Base-by-base conservation (phyloP, 1,139 yeast genomes). In the Suhomyces taliae region DNA sequence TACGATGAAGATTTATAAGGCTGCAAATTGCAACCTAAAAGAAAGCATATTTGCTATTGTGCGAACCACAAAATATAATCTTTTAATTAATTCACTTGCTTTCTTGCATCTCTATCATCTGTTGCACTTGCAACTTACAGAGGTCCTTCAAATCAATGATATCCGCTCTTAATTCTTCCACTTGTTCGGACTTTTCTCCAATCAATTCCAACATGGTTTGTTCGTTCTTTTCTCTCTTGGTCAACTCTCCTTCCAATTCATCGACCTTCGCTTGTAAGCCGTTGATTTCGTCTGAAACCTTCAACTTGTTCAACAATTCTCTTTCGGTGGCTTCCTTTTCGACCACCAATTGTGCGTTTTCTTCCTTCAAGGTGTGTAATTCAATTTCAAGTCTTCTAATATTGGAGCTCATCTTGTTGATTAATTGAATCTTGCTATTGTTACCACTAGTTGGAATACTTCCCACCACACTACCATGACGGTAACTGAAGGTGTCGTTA, bases 181-280 rank as follows among this genome's bases (percentile, higher is more conserved):
- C 93, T 53, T 76, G 78, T 63, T 95, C 99, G 11, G 90, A 79
- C 62, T 91, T 90, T 59, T 91, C 97, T 6, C 97, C 97, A 15
- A 91, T 75, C 53, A 90, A 66, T 57, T 86, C 89, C 50, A 91
- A 69, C 51, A 93, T 81, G 3, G 85, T 78, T 47, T 82, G 84
- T 46, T 83, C 78, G 39, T 74, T 73, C 4, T 57, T 58, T n/a
- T 70, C 62, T 43, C 81, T 66, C 4, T 62, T 65, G 1, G 60
- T 66, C 6, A 81, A 61, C 43, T 77, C 71, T 2, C 49, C 49
- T 40, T 72, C 66, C 31, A 82, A 63, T 9, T 56, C 62, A 0
- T 58, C 61, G 12, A 79, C 66, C 42, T 74, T 65, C 2, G 49
- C 38, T 41, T 74, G 70, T 27, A 81, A 64, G 0, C 49, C 58